phyloP scores from a whole-genome alignment of 768 basidiomycete species.

The Boletus coccyginus region DNA sequence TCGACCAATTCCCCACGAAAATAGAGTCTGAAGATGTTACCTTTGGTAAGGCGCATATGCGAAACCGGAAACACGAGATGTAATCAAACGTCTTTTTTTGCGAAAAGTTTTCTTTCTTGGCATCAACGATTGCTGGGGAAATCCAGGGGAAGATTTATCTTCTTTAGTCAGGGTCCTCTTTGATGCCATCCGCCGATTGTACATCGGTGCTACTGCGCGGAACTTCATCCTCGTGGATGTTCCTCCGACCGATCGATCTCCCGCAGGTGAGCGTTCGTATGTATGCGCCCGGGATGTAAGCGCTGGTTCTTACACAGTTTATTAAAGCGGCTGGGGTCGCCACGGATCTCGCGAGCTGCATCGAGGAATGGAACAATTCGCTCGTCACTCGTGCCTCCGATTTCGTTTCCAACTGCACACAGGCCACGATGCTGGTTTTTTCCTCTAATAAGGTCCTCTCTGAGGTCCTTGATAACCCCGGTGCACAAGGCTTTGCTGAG shows the following conservation, averaged over 20 bases:
- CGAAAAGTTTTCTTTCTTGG: conserved; percentile 8
- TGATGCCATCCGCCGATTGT: conserved; percentile 1
- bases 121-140: conserved; percentile 11
- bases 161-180: background rate
- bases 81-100: background rate
- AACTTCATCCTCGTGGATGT: conserved; percentile 15
- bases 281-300: background rate
- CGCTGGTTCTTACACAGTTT: background rate
- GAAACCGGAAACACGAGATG: background rate
- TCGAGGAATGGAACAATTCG: conserved; percentile 5
- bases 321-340: background rate
- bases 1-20: background rate
- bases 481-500: conserved; percentile 5
- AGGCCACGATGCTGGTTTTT: conserved; percentile 3
- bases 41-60: background rate
- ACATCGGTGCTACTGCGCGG: background rate
- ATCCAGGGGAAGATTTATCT: background rate
- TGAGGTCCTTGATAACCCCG: conserved; percentile 8
- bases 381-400: background rate
- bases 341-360: background rate
- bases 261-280: background rate
- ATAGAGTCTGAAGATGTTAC: background rate
- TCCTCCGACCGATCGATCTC: conserved; percentile 12
- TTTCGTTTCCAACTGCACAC: background rate
- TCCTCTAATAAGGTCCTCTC: conserved; percentile 9